Conservation (phyloP, 2,329 filamentous ascomycete species). For the Diaporthe ampelina region DNA sequence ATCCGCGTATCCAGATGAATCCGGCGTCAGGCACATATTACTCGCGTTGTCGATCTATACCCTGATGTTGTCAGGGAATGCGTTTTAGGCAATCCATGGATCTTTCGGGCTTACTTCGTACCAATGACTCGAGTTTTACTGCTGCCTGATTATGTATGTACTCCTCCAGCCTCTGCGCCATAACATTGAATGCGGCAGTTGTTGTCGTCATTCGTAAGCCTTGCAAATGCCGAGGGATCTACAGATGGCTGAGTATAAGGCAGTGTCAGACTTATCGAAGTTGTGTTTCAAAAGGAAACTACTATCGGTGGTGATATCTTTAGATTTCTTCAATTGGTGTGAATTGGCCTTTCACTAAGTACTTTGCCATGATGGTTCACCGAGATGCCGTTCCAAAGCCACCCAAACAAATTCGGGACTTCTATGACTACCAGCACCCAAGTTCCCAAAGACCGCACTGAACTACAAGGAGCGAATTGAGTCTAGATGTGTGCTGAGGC, state of each 20-base stretch:
- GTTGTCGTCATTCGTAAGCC: neutral
- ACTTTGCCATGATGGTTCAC: too few species aligned
- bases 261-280: neutral
- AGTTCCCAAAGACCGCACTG: too few species aligned
- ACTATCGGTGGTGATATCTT: too few species aligned
- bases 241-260: neutral
- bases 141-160: neutral
- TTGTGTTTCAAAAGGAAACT: neutral
- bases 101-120: neutral
- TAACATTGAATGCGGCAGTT: neutral
- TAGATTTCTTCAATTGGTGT: neutral
- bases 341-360: neutral
- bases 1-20: too few species aligned
- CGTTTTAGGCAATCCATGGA: neutral
- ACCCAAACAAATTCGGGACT: too few species aligned
- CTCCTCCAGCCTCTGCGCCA: neutral
- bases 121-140: neutral
- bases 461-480: neutral
- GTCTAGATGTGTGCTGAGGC: neutral
- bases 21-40: neutral
- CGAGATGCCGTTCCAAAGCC: neutral
- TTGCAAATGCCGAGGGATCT: neutral
- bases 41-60: neutral
- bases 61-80: neutral
- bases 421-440: too few species aligned